Percentiles rank a stretch among this genome's conserved stretches.
phyloP scores from a whole-genome alignment of 2,329 filamentous ascomycete genomes.

The Zalaria sp. region DNA sequence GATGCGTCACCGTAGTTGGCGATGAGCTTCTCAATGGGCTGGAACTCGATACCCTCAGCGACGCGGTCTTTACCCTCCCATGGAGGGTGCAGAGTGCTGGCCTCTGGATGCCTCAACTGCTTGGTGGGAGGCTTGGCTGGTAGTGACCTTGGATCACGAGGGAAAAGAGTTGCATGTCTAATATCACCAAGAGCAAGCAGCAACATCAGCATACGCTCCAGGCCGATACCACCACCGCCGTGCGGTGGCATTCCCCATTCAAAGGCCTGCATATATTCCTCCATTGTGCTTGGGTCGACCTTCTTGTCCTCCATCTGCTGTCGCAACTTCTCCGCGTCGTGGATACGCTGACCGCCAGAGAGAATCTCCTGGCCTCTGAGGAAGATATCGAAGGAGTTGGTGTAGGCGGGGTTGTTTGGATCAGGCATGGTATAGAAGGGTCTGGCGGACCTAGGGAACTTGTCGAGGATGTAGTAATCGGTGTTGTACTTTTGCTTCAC shows the following conservation, averaged over 20 bases:
- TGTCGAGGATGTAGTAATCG: conserved; percentile 90
- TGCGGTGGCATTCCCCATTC: conserved; percentile 81
- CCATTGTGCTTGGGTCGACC: conserved; percentile 69
- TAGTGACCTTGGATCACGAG: conserved; percentile 76
- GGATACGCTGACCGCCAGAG: conserved; percentile 85
- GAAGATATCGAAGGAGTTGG: conserved; percentile 93
- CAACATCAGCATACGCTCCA: conserved; percentile 79
- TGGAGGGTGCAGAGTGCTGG: conserved; percentile 61
- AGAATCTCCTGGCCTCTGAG: conserved; percentile 86
- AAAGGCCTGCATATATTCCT: conserved; percentile 81
- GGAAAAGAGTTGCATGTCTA: conserved; percentile 73
- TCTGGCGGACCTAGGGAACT: conserved; percentile 70
- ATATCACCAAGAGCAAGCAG: conserved; percentile 81
- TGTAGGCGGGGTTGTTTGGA: conserved; percentile 54
- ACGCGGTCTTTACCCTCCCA: conserved; percentile 42
- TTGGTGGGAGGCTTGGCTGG: conserved; percentile 50
- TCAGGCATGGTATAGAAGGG: conserved; percentile 90
- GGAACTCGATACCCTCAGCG: conserved; percentile 40
- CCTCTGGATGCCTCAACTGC: conserved; percentile 70
- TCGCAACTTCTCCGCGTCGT: conserved; percentile 60
- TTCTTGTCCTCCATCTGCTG: conserved; percentile 63
- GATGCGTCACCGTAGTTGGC: conserved; percentile 92
- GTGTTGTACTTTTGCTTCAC: conserved; percentile 77
- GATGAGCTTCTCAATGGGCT: conserved; percentile 72
- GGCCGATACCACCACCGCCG: conserved; percentile 75